Percentiles rank a stretch among this genome's conserved stretches.
Evolutionary conservation across 352 stramenopile genomes (phyloP).

Genomic region (Peronospora destructor): DNA sequence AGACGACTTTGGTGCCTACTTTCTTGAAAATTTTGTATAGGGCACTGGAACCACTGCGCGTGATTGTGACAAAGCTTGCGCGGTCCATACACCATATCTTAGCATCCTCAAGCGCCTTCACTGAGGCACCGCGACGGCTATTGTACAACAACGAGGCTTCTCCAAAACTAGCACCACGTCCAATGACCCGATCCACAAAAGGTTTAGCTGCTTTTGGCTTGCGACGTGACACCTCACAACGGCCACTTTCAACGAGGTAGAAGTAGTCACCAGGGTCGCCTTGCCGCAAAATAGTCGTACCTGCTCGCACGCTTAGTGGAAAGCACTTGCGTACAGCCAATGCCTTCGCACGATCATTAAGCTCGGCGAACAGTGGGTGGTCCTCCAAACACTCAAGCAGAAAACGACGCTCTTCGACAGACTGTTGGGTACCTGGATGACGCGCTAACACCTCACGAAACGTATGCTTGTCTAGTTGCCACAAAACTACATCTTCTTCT

Average conservation of each 20-base stretch:
- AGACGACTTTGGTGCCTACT: constrained; percentile 38
- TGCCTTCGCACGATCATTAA: constrained; percentile 71
- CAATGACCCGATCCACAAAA: constrained; percentile 69
- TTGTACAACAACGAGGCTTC: constrained; percentile 96
- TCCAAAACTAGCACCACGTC: constrained; percentile 82
- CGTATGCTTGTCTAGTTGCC: constrained; percentile 62
- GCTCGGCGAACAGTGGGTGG: constrained; percentile 66
- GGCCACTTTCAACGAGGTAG: constrained; percentile 72
- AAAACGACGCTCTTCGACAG: constrained; percentile 71
- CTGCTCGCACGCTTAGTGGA: constrained; percentile 50
- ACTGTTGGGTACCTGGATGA: constrained; percentile 68
- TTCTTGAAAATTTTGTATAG: constrained; percentile 72
- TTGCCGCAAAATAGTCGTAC: constrained; percentile 64
- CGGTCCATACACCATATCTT: constrained; percentile 92
- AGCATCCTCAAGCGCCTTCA: constrained; percentile 74
- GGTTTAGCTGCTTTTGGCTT: constrained; percentile 47
- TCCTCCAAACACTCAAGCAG: constrained; percentile 59
- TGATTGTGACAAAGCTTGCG: constrained; percentile 80
- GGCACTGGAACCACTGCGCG: constrained; percentile 65
- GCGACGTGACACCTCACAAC: constrained; percentile 64
- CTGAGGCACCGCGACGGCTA: constrained; percentile 88
- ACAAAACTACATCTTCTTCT: constrained; percentile 47
- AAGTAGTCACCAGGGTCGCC: constrained; percentile 83
- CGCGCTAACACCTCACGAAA: constrained; percentile 54
- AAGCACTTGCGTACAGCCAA: constrained; percentile 81